phyloP scores from a whole-genome alignment of 495 filamentous ascomycete species.

The Saxophila tyrrhenica region DNA sequence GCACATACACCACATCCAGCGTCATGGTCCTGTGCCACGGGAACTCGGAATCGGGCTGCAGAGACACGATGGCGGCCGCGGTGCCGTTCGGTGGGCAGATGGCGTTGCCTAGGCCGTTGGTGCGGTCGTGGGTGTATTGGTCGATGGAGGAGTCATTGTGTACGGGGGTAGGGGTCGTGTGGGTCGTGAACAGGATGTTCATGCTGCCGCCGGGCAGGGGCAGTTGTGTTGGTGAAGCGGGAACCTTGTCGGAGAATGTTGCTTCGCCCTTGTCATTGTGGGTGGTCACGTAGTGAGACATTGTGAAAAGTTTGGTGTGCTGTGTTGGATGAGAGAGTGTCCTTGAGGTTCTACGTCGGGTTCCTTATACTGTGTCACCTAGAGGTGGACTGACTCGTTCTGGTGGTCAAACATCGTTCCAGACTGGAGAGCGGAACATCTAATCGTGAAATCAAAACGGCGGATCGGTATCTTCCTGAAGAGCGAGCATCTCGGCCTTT shows the following conservation, averaged over 20 bases:
- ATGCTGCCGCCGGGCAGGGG: constrained; percentile 5
- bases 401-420: no score
- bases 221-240: neutral
- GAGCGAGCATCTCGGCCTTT: no score
- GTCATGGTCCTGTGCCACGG: constrained; percentile 25
- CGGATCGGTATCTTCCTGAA: no score
- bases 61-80: constrained; percentile 3
- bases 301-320: neutral
- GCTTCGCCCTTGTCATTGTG: constrained; percentile 21
- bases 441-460: no score
- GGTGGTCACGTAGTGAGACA: constrained; percentile 22
- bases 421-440: no score
- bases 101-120: neutral
- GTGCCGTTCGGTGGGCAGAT: constrained; percentile 5
- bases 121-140: constrained; percentile 11
- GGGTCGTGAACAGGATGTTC: constrained; percentile 8
- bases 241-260: constrained; percentile 9
- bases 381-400: no score
- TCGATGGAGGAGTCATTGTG: constrained; percentile 10
- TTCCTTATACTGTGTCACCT: no score
- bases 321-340: no score
- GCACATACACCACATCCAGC: constrained; percentile 23
- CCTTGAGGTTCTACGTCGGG: neutral
- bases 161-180: neutral
- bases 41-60: constrained; percentile 2